A percentile compares a stretch with the other conserved stretches of the same genome.
Conservation (phyloP, 305 asterid species). For the Caryopteris hybrid region DNA sequence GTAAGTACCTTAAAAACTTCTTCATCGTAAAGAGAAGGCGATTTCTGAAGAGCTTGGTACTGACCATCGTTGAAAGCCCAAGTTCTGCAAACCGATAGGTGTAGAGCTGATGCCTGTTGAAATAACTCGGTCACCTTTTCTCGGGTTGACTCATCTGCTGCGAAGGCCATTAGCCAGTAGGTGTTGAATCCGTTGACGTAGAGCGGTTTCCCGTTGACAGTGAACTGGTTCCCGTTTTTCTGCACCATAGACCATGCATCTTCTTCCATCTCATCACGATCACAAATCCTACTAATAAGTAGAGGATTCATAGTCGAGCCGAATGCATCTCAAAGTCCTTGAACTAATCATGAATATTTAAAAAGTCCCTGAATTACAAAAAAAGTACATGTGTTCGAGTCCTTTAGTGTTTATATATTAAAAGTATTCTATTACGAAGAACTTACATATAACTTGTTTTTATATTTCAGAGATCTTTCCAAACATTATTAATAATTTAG, state of each 20-base stretch:
- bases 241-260: slow-evolving; percentile 66
- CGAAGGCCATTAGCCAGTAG: slow-evolving; percentile 89
- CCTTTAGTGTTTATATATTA: too few relatives aligned
- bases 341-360: too few relatives aligned
- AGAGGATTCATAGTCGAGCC: not conserved
- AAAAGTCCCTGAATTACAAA: too few relatives aligned
- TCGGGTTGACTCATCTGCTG: slow-evolving; percentile 73
- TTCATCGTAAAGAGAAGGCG: slow-evolving; percentile 80
- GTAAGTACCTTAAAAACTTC: slow-evolving; percentile 63
- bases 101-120: slow-evolving; percentile 72
- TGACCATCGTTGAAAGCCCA: slow-evolving; percentile 98
- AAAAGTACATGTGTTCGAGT: too few relatives aligned
- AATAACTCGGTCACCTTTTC: slow-evolving; percentile 72
- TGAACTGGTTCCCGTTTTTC: slow-evolving; percentile 69
- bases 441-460: too few relatives aligned
- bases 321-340: too few relatives aligned
- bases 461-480: too few relatives aligned
- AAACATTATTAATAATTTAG: too few relatives aligned
- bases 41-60: slow-evolving; percentile 82
- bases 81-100: slow-evolving; percentile 79
- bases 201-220: slow-evolving; percentile 64
- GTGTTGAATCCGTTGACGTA: slow-evolving; percentile 96
- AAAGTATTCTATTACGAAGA: too few relatives aligned
- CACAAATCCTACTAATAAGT: not conserved
- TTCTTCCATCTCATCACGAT: slow-evolving; percentile 29